These are phyloP conservation scores for Brasilioporus rufonigricans DNA, from an alignment of 768 basidiomycete genomes.

Conservation along the genomic window DNA sequence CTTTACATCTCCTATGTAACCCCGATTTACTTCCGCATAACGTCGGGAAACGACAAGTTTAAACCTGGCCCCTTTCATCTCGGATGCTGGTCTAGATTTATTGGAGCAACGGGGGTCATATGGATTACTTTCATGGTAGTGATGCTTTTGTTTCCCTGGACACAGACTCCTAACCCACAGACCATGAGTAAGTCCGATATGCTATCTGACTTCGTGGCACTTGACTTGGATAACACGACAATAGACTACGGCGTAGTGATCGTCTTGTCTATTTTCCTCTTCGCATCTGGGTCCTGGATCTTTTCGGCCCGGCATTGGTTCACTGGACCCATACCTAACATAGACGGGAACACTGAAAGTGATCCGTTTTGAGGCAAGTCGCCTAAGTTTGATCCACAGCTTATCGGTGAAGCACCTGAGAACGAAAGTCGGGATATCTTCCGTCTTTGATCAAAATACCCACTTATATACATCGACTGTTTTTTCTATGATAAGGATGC, in stretches of 20 bases:
- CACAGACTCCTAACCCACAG: not conserved
- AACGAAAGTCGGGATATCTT: not conserved
- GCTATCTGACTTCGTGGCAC: not conserved
- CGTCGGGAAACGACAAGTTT: not conserved
- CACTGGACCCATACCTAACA: not conserved
- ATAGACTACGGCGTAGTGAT: not conserved
- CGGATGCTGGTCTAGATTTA: not conserved
- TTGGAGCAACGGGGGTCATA: not conserved
- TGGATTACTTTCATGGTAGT: not conserved
- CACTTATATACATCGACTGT: conserved; percentile 8
- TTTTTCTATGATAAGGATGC: conserved; percentile 80
- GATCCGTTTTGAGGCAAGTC: not conserved
- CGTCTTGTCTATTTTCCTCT: not conserved
- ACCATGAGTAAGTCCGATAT: not conserved
- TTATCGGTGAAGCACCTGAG: no score
- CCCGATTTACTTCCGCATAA: not conserved
- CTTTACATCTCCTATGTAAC: not conserved
- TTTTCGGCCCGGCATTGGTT: not conserved
- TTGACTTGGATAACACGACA: not conserved
- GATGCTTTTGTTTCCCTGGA: not conserved
- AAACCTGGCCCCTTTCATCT: not conserved
- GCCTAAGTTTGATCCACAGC: no score
- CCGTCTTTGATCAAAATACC: not conserved
- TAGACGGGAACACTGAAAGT: not conserved
- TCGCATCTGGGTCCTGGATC: not conserved